Evolutionary conservation across 495 filamentous ascomycete genomes (phyloP).

Genomic region (Talaromyces wortmannii): DNA sequence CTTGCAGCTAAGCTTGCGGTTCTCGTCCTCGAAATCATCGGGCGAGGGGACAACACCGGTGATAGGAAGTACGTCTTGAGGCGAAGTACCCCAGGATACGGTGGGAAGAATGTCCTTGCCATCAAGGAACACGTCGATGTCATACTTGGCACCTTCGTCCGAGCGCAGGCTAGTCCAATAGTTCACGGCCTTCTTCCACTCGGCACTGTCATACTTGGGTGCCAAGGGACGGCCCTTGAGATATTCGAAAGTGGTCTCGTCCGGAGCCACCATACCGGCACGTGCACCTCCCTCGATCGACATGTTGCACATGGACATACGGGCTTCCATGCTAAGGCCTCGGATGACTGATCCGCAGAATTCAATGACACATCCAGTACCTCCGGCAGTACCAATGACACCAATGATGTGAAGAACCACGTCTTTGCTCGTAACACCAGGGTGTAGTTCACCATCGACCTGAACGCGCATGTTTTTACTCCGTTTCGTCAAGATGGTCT

Average conservation of each 20-base stretch:
- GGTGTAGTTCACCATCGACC: slow-evolving; percentile 84
- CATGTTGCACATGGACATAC: slow-evolving; percentile 99
- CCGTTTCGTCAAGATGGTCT: slow-evolving; percentile 86
- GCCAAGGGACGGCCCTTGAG: slow-evolving; percentile 85
- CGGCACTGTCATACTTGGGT: slow-evolving; percentile 70
- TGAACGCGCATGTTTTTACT: slow-evolving; percentile 98
- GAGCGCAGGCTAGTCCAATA: slow-evolving; percentile 88
- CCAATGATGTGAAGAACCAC: slow-evolving; percentile 93
- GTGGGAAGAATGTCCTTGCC: slow-evolving; percentile 90
- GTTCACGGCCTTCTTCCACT: slow-evolving; percentile 83
- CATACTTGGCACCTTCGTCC: slow-evolving; percentile 79
- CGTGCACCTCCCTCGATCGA: slow-evolving; percentile 96
- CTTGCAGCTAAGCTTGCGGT: slow-evolving; percentile 68
- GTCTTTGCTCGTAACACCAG: slow-evolving; percentile 94
- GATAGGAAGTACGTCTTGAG: slow-evolving; percentile 92
- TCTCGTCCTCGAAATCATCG: slow-evolving; percentile 71
- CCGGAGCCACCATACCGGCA: slow-evolving; percentile 94
- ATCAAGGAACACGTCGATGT: slow-evolving; percentile 79
- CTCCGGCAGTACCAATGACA: slow-evolving; percentile 90
- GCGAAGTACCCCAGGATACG: slow-evolving; percentile 94
- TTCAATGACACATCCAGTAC: slow-evolving; percentile 91
- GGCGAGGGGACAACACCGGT: slow-evolving; percentile 85
- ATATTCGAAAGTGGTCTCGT: slow-evolving; percentile 91
- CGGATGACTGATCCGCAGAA: slow-evolving; percentile 93
- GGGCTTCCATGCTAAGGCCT: slow-evolving; percentile 86